Base-by-base conservation (phyloP, 2,329 filamentous ascomycete genomes). In the Sordariomycetes sp. region DNA sequence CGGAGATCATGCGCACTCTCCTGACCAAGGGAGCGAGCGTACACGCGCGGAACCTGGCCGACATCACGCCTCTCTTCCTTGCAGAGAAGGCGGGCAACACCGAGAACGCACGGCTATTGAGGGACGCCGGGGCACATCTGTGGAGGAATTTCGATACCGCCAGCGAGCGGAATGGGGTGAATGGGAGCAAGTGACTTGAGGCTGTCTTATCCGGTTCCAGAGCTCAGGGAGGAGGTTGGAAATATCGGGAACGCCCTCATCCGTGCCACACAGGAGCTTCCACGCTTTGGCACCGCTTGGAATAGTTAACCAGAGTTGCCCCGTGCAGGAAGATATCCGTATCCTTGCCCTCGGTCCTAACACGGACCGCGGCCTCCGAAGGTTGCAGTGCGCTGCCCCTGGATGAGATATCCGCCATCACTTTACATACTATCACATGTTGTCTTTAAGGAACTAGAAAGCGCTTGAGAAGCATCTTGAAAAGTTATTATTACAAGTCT, bases 41-140 rank as follows among this genome's bases (percentile, higher is more conserved):
- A 6, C 85, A 88, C 67, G 77, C 78, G 50, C 73, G 85, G 50
- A 88, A 88, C 68, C 72, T 78, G 54, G 85, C 82, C 11, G 79
- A 85, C 63, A 85, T 86, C 68, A 87, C 84, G 3, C 81, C 85
- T 11, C 73, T 88, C 14, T 87, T 82, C 65, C 72, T 88, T 14
- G 85, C 85, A 5, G 77, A 78, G 62, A 76, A 83, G 67, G 77
- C 77, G 46, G 81, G 81, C 3, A 80, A 80, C 55, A 69, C 72
- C 4, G 79, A 77, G 58, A 79, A 77, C 58, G 80, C 81, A 0
- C 69, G 71, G 55, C 65, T 88, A 59, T 69, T 88, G 52, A 75
- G 73, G 59, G 76, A 81, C 48, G 81, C 82, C 0, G 85, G 85
- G 1, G 85, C 81, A 0, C 78, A 83, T 67, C 69, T 87, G 18